A percentile compares a stretch with the other conserved stretches of the same genome.
phyloP scores from a whole-genome alignment of 257 asterid species.

The Nicotiana benthamiana region DNA sequence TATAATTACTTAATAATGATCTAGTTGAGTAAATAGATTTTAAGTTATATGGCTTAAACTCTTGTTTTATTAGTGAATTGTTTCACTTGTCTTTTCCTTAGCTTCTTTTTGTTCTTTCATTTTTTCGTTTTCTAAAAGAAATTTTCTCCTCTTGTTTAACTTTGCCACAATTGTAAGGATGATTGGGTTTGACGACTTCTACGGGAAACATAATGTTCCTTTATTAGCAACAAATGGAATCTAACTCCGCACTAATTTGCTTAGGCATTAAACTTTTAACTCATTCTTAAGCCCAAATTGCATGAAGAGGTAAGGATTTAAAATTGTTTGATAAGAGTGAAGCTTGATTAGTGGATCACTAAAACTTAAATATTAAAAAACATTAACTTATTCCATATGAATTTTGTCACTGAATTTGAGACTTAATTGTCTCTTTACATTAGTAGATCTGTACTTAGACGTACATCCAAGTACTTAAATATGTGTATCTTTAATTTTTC shows the following conservation, averaged over 20 bases:
- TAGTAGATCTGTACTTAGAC: background rate
- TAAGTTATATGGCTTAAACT: no score
- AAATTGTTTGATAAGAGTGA: background rate
- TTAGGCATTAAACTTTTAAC: background rate
- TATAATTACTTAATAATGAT: no score
- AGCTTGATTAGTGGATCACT: background rate
- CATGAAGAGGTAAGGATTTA: background rate
- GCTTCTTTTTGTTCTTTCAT: no score
- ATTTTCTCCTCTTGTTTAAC: background rate
- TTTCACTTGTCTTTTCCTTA: no score
- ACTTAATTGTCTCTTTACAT: background rate
- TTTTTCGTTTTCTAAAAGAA: background rate
- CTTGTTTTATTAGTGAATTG: no score
- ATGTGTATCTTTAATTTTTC: no score
- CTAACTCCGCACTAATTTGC: background rate
- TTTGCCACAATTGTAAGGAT: background rate
- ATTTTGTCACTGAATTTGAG: background rate
- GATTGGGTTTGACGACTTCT: background rate
- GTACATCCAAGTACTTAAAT: background rate
- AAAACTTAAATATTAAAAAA: no score
- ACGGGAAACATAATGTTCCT: background rate
- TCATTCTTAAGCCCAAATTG: background rate
- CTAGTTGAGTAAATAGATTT: no score
- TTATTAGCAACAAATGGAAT: slow-evolving; percentile 3
- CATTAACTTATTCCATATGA: background rate